Evolutionary conservation across 2,329 filamentous ascomycete species (phyloP).

Genomic region (Aspergillus sp.): DNA sequence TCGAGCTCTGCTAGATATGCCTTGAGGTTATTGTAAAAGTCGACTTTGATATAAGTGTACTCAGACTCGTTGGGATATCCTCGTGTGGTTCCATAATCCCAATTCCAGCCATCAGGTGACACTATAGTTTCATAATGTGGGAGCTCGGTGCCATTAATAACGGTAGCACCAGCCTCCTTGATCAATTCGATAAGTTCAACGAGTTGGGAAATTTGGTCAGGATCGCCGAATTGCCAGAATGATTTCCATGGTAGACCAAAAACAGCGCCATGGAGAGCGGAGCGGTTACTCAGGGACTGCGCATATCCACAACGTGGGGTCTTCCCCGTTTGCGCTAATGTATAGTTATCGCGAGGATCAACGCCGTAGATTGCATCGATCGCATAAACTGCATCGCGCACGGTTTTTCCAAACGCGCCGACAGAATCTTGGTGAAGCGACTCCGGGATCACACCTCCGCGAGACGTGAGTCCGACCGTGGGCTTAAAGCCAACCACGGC

Average conservation of each 20-base stretch:
- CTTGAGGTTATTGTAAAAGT: slow-evolving; percentile 59
- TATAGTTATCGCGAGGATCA: slow-evolving; percentile 63
- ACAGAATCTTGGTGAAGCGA: slow-evolving; percentile 64
- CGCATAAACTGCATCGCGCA: slow-evolving; percentile 63
- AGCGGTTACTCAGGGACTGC: slow-evolving; percentile 51
- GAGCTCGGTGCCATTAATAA: slow-evolving; percentile 67
- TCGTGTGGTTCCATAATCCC: slow-evolving; percentile 61
- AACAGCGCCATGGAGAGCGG: slow-evolving; percentile 54
- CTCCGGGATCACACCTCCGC: slow-evolving; percentile 61
- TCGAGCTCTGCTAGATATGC: slow-evolving; percentile 58
- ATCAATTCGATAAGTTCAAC: slow-evolving; percentile 51
- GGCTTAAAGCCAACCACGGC: slow-evolving; percentile 70
- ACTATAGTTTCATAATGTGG: slow-evolving; percentile 59
- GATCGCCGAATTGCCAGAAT: slow-evolving; percentile 62
- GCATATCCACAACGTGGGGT: slow-evolving; percentile 55
- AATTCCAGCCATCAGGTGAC: slow-evolving; percentile 66
- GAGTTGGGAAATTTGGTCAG: slow-evolving; percentile 52
- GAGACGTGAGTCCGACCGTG: slow-evolving; percentile 67
- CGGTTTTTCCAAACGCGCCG: slow-evolving; percentile 62
- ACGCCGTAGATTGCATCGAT: slow-evolving; percentile 65
- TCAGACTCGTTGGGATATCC: slow-evolving; percentile 68
- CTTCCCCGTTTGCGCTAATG: slow-evolving; percentile 50
- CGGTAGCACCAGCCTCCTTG: slow-evolving; percentile 56
- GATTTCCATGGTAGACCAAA: slow-evolving; percentile 70
- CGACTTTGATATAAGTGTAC: slow-evolving; percentile 66